phyloP scores from a whole-genome alignment of 2,329 filamentous ascomycete species.

The Elsinoe fawcettii region DNA sequence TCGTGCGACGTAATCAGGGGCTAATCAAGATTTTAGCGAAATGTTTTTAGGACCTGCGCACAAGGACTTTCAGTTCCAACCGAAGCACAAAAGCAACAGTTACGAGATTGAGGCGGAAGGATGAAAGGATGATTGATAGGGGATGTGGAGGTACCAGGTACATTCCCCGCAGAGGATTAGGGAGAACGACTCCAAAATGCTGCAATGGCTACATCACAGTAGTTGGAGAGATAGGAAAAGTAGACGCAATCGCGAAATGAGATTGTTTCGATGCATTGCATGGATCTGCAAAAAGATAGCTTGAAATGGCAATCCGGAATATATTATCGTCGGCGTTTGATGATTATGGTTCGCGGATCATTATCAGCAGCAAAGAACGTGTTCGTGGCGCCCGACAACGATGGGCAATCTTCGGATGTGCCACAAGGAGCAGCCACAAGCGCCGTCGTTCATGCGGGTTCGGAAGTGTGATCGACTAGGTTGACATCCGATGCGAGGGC shows the following conservation, averaged over 20 bases:
- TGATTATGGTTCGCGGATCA: not conserved
- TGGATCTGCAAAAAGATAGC: not conserved
- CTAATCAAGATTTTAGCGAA: conserved; percentile 51
- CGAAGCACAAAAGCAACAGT: conserved; percentile 93
- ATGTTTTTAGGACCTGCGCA: conserved; percentile 95
- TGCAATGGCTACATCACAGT: conserved; percentile 3
- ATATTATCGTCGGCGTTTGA: not conserved
- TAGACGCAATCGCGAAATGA: not conserved
- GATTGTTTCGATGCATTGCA: conserved; percentile 4
- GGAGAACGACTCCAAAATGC: not conserved
- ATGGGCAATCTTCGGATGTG: not conserved
- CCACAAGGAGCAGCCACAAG: conserved; percentile 4
- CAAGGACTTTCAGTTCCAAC: conserved; percentile 84
- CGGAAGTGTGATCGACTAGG: not conserved
- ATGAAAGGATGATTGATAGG: conserved; percentile 13
- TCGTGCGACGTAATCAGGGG: not conserved
- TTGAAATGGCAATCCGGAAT: not conserved
- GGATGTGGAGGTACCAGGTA: not conserved
- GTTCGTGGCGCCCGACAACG: not conserved
- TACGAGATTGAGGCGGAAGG: conserved; percentile 77
- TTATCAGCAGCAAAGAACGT: not conserved
- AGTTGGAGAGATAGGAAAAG: not conserved
- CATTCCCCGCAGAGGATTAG: conserved; percentile 5
- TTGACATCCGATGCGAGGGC: not conserved
- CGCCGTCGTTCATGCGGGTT: conserved; percentile 5